These are phyloP conservation scores for Juglanconis juglandina DNA, from an alignment of 2,329 filamentous ascomycete species.

Conservation along the genomic window DNA sequence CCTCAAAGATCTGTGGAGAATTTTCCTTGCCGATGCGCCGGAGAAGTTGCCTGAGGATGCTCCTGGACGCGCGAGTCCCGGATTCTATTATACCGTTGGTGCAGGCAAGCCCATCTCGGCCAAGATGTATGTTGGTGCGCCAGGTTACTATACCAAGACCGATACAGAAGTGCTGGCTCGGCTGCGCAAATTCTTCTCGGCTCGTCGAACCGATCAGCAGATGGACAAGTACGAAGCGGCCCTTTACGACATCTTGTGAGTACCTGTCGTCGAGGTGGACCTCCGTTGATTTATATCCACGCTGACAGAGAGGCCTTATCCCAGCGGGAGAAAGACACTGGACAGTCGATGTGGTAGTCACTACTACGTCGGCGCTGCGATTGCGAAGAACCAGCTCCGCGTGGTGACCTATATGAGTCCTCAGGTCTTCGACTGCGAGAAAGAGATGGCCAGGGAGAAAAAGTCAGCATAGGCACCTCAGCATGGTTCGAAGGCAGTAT, in stretches of 20 bases:
- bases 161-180: conserved; percentile 22
- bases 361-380: conserved; percentile 3
- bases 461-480: not conserved
- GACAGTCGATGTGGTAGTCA: conserved; percentile 1
- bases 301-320: not conserved
- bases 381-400: conserved; percentile 10
- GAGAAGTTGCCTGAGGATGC: conserved; percentile 19
- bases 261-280: not conserved
- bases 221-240: conserved; percentile 24
- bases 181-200: conserved; percentile 21
- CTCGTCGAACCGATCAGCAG: conserved; percentile 16
- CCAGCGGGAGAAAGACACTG: conserved; percentile 1
- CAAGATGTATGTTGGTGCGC: conserved; percentile 22
- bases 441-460: not conserved
- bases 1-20: conserved; percentile 23
- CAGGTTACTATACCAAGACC: conserved; percentile 22
- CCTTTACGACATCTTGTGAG: conserved; percentile 20
- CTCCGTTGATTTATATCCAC: too few relatives aligned
- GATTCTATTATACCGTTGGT: conserved; percentile 24
- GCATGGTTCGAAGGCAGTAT: too few relatives aligned
- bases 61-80: conserved; percentile 21
- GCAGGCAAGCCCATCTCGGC: conserved; percentile 20
- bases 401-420: conserved; percentile 8
- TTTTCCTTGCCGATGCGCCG: conserved; percentile 22
- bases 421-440: conserved; percentile 8